Evolutionary conservation across 306 rosid species (phyloP).

Genomic region (Lupinus albus): DNA sequence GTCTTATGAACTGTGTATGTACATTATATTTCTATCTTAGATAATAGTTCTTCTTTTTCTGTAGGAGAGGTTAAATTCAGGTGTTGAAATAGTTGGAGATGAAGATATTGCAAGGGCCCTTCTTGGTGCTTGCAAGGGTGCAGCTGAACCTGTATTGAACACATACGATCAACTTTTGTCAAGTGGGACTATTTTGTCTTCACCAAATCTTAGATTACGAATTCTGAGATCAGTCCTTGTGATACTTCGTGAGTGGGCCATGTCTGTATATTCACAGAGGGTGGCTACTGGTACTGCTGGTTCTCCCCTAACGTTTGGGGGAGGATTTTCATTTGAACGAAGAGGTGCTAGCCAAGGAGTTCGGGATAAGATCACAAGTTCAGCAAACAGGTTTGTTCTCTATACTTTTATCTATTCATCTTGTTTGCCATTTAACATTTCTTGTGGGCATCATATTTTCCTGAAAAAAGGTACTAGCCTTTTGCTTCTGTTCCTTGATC

Average conservation of each 20-base stretch:
- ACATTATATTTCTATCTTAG: neutral
- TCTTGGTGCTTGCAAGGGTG: constrained; percentile 91
- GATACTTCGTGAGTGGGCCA: constrained; percentile 90
- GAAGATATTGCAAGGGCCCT: constrained; percentile 95
- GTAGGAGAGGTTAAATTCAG: constrained; percentile 82
- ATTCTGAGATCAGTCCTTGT: constrained; percentile 88
- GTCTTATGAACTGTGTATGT: neutral
- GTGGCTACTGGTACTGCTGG: constrained; percentile 66
- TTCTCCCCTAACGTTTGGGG: constrained; percentile 69
- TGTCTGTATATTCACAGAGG: constrained; percentile 79
- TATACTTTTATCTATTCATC: constrained; percentile 25
- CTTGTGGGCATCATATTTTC: neutral
- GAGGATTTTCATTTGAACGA: constrained; percentile 74
- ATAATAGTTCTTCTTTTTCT: constrained; percentile 31
- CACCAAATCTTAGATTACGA: constrained; percentile 83
- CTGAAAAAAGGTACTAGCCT: neutral
- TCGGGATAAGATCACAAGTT: constrained; percentile 90
- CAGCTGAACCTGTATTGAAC: constrained; percentile 89
- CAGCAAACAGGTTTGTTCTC: constrained; percentile 77
- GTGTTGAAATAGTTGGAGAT: constrained; percentile 83
- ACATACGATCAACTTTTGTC: constrained; percentile 85
- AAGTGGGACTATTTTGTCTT: constrained; percentile 83
- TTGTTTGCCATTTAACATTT: constrained; percentile 18
- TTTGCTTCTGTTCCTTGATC: constrained; percentile 21
- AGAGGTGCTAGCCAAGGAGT: constrained; percentile 76